phyloP scores from a whole-genome alignment of 345 rosid genomes.

The Balakata baccata region DNA sequence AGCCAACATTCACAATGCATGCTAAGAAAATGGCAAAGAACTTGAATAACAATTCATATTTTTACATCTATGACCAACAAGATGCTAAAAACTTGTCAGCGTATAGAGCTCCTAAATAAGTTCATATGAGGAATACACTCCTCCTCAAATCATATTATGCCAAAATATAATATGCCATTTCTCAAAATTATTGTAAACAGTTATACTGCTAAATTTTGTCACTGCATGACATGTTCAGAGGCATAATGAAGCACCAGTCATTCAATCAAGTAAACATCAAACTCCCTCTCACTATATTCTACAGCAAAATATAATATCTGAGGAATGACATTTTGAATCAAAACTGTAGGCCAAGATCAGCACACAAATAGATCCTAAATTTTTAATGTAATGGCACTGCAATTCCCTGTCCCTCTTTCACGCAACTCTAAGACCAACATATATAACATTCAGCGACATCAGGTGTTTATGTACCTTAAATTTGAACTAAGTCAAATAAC shows the following conservation, averaged over 20 bases:
- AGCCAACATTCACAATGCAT: not conserved
- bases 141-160: not conserved
- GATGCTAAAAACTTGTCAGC: not conserved
- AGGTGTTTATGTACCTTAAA: not conserved
- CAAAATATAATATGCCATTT: not conserved
- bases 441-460: not conserved
- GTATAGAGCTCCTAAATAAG: not conserved
- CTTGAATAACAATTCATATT: not conserved
- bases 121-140: not conserved
- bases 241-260: not conserved
- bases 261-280: not conserved
- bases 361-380: not conserved
- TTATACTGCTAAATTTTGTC: no score
- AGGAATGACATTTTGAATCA: not conserved
- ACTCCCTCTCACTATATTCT: not conserved
- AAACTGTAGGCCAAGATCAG: not conserved
- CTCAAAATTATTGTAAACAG: no score
- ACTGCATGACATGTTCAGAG: not conserved
- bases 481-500: not conserved
- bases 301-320: no score
- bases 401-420: not conserved
- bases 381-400: not conserved
- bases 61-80: not conserved
- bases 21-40: not conserved
- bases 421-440: not conserved